phyloP scores from a whole-genome alignment of 441 rosid genomes.

The Brassica hybrid region DNA sequence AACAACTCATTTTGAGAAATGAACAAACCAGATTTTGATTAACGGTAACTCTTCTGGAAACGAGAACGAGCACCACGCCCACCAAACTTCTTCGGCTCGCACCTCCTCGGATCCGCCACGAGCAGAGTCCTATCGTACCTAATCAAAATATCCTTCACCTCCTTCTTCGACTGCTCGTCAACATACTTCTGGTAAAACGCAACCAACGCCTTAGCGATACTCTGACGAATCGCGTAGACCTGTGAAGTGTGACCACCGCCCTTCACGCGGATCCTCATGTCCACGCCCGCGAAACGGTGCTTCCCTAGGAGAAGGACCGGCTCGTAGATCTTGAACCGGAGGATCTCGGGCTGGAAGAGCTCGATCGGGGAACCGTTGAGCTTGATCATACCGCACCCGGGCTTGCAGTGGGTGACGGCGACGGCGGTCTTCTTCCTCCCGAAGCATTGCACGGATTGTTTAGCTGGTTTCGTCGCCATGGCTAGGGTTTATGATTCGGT shows the following conservation, averaged over 20 bases:
- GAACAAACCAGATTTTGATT: conserved; percentile 21
- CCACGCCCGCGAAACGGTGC: conserved; percentile 72
- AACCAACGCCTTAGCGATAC: conserved; percentile 77
- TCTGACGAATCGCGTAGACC: conserved; percentile 82
- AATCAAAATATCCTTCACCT: conserved; percentile 72
- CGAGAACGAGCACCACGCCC: too few relatives aligned
- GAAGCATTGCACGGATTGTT: conserved; percentile 56
- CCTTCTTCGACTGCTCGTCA: conserved; percentile 84
- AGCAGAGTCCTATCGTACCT: conserved; percentile 83
- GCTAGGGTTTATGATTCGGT: conserved; percentile 24
- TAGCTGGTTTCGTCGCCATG: conserved; percentile 46
- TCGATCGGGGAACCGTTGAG: conserved; percentile 80
- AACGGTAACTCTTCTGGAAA: too few relatives aligned
- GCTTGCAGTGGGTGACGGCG: conserved; percentile 69
- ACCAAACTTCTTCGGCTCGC: conserved; percentile 93
- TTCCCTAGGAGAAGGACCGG: conserved; percentile 71
- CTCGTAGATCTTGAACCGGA: conserved; percentile 73
- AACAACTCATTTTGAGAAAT: background rate
- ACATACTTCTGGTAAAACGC: conserved; percentile 79
- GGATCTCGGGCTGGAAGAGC: conserved; percentile 79
- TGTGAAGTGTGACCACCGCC: too few relatives aligned
- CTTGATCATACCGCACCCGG: conserved; percentile 73
- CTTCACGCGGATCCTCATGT: conserved; percentile 76
- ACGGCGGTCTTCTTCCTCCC: conserved; percentile 88
- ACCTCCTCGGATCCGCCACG: conserved; percentile 81